phyloP scores from a whole-genome alignment of 2,329 filamentous ascomycete genomes.

The Monosporascus sp. region DNA sequence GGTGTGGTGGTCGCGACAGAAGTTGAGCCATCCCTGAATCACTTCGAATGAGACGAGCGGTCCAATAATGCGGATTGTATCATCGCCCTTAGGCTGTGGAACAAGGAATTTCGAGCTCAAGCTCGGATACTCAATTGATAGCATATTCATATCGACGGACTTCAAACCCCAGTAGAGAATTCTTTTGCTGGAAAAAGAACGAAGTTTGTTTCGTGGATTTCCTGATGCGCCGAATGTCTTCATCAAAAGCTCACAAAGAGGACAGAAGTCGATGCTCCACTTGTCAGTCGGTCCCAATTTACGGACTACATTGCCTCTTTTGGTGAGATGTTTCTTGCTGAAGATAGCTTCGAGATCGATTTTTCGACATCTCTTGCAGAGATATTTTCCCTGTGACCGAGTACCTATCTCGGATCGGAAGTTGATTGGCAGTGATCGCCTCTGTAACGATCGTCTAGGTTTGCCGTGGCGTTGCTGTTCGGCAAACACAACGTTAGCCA shows the following conservation, averaged over 20 bases:
- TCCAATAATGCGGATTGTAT: background rate
- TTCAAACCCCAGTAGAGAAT: background rate
- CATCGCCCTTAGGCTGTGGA: background rate
- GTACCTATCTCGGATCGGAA: background rate
- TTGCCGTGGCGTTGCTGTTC: background rate
- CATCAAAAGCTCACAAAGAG: background rate
- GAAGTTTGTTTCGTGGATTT: background rate
- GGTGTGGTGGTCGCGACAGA: background rate
- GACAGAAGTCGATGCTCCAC: background rate
- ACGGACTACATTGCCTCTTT: background rate
- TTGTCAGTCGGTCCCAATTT: background rate
- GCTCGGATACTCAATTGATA: background rate
- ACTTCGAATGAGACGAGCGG: background rate
- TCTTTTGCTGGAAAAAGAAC: background rate
- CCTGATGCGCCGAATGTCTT: background rate
- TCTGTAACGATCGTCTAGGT: background rate
- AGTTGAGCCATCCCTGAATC: background rate
- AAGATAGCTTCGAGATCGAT: background rate
- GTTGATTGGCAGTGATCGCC: background rate
- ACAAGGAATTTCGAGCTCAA: background rate
- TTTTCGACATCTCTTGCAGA: background rate
- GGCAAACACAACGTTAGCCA: background rate
- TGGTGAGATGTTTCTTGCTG: background rate
- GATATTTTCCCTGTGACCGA: background rate
- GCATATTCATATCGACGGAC: background rate